A percentile compares a stretch with the other conserved stretches of the same genome.
Evolutionary conservation across 148 eudicot species (phyloP).

Genomic region (Pouteria glomerata): DNA sequence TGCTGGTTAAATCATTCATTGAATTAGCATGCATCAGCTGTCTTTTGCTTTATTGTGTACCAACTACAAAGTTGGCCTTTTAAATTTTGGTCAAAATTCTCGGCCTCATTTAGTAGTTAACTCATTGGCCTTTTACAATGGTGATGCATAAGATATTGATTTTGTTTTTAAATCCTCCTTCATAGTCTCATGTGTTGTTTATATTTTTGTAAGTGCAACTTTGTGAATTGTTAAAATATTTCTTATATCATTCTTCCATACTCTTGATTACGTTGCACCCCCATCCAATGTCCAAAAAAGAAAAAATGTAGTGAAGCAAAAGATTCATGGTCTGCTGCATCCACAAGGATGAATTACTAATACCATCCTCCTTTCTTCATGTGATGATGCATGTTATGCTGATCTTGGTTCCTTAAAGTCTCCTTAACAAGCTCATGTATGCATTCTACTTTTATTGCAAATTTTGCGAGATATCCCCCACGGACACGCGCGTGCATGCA

Average conservation of each 20-base stretch:
- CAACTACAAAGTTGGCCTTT: too few species aligned
- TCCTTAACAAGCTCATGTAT: background rate
- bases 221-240: background rate
- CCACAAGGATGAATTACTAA: background rate
- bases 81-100: background rate
- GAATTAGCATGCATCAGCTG: background rate
- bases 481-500: too few species aligned
- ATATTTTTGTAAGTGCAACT: background rate
- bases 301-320: background rate
- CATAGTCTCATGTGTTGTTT: background rate
- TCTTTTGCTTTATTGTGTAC: background rate
- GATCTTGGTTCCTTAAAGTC: background rate
- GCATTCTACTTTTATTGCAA: background rate
- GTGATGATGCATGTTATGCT: background rate
- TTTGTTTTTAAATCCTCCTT: background rate
- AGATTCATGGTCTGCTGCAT: background rate
- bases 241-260: background rate
- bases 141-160: background rate
- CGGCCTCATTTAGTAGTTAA: background rate
- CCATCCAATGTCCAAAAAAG: background rate
- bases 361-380: background rate
- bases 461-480: background rate
- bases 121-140: background rate
- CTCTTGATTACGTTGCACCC: background rate
- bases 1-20: background rate